Evolutionary conservation across 2,329 filamentous ascomycete genomes (phyloP), one percentile per base, ranked within the genome.

Genomic region (Pseudocercospora vitis): DNA sequence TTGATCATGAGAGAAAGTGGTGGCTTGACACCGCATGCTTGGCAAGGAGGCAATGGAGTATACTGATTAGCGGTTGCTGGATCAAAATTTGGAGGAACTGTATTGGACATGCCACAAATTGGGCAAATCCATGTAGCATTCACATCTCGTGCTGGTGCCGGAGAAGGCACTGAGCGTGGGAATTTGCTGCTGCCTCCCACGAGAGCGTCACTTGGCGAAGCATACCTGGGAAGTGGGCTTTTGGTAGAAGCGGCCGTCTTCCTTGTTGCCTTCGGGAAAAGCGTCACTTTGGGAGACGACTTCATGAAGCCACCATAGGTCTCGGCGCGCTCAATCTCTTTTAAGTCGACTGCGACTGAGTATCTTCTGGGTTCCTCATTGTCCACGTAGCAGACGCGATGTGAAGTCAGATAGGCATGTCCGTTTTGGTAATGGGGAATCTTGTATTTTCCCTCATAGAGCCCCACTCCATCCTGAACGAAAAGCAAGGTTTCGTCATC

Each of bases 361-460:
- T 89, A 84, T 68, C 87, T 88, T 59, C 92, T 83, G 12, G 94
- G 91, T 59, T 96, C 87, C 26, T 84, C 81, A 66, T 91, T 87
- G 68, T 96, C 91, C 60, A 99, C 89, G 70, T 97, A 99, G 76
- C 92, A 99, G 57, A 90, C 85, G 49, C 94, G 88, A 73, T 97
- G 92, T 7, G 94, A 96, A 14, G 94, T 99, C 73, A 99, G 73
- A 71, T 99, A 99, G 51, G 94, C 90, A 75, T 96, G 91, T 48
- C 94, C 94, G 76, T 96, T 90, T 71, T 99, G 94, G 62, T 95
- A 90, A 68, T 91, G 85, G 29, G 89, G 87, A 50, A 99, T 86
- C 76, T 99, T 99, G 77, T 86, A 94, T 76, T 96, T 97, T 64
- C 94, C 94, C 80, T 97, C 90, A 76, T 99, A 99, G 58, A 99